phyloP scores from a whole-genome alignment of 495 filamentous ascomycete genomes.

The Aspergillus heteromorphus region DNA sequence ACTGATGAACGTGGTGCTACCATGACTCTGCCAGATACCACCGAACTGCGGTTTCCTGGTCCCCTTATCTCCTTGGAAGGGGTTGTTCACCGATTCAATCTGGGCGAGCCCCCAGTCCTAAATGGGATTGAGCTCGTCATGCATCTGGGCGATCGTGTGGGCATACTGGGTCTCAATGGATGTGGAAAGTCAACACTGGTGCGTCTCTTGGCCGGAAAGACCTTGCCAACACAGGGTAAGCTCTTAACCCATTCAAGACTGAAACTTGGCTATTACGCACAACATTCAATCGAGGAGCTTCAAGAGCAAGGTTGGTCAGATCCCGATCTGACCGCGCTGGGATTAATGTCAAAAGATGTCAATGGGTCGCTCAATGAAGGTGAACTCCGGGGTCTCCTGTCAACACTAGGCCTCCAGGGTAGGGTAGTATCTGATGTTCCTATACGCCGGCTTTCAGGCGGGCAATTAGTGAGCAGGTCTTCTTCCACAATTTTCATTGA shows the following conservation, averaged over 20 bases:
- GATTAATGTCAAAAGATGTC: constrained; percentile 46
- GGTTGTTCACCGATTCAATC: constrained; percentile 54
- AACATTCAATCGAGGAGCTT: constrained; percentile 66
- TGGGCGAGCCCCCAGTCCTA: constrained; percentile 35
- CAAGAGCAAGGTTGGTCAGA: constrained; percentile 41
- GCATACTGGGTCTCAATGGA: constrained; percentile 69
- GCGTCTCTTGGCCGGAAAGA: constrained; percentile 44
- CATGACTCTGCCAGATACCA: constrained; percentile 54
- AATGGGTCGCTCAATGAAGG: constrained; percentile 53
- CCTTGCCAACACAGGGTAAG: constrained; percentile 45
- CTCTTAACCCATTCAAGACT: constrained; percentile 59
- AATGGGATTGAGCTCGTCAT: constrained; percentile 59
- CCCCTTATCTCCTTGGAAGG: constrained; percentile 64
- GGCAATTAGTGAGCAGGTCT: constrained; percentile 50
- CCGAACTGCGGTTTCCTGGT: constrained; percentile 69
- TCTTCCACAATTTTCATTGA: background rate
- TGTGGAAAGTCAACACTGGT: constrained; percentile 70
- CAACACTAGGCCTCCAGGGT: constrained; percentile 60
- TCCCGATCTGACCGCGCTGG: constrained; percentile 55
- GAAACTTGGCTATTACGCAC: constrained; percentile 68
- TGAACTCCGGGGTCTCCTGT: constrained; percentile 55
- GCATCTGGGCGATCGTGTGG: constrained; percentile 63
- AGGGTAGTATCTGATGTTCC: constrained; percentile 65
- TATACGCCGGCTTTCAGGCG: constrained; percentile 62
- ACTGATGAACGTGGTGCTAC: constrained; percentile 54